Evolutionary conservation across 495 filamentous ascomycete species (phyloP).

Genomic region (Polyplosphaeria fusca): DNA sequence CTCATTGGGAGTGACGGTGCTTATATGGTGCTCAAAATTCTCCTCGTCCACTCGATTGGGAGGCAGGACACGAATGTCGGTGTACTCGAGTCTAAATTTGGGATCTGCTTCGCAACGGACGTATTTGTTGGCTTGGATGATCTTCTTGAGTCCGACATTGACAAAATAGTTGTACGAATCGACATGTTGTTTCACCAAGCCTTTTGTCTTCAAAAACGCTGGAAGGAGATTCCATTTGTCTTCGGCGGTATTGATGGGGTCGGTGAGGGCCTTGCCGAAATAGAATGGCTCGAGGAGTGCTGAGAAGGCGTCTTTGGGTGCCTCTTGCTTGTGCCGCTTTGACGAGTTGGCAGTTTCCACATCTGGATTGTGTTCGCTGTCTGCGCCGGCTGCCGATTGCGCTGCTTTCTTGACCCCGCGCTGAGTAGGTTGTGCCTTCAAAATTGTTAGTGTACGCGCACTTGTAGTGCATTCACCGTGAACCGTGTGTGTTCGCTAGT

Average conservation of each 20-base stretch:
- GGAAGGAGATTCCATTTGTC: conserved; percentile 96
- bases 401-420: too few species aligned
- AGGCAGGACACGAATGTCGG: conserved; percentile 76
- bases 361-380: too few species aligned
- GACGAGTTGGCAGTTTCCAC: too few species aligned
- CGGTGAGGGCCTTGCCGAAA: conserved; percentile 86
- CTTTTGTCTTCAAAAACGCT: conserved; percentile 96
- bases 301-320: conserved; percentile 56
- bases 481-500: too few species aligned
- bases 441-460: too few species aligned
- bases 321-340: too few species aligned
- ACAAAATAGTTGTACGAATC: conserved; percentile 98
- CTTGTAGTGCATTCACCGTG: too few species aligned
- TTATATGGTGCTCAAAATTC: conserved; percentile 55
- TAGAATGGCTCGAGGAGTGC: conserved; percentile 93
- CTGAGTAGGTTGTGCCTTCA: too few species aligned
- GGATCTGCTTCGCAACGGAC: conserved; percentile 86
- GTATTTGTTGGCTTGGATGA: conserved; percentile 79
- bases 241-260: conserved; percentile 85
- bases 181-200: conserved; percentile 93
- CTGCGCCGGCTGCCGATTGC: too few species aligned
- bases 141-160: conserved; percentile 91
- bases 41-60: conserved; percentile 74
- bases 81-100: conserved; percentile 81
- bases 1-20: conserved; percentile 78